Percentiles rank a stretch among this genome's conserved stretches.
Evolutionary conservation across 768 basidiomycete species (phyloP).

Genomic region (Lactifluus pinguis): DNA sequence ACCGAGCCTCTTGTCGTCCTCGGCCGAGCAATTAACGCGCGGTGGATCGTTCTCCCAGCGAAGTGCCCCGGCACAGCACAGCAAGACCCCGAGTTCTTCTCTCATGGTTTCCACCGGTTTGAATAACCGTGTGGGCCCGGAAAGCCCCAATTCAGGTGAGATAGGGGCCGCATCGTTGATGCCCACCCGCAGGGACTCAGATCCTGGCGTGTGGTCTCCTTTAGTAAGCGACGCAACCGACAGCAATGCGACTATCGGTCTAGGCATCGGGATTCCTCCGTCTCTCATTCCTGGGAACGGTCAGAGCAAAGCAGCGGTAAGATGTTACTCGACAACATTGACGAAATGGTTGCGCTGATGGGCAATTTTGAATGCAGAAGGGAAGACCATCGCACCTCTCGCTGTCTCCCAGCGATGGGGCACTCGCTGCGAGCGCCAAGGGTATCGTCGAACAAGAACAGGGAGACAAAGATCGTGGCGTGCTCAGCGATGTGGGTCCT

Average conservation of each 20-base stretch:
- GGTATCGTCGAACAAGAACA: constrained; percentile 25
- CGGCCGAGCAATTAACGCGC: constrained; percentile 27
- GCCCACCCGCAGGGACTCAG: constrained; percentile 4
- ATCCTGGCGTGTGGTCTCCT: constrained; percentile 7
- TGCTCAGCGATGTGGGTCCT: constrained; percentile 58
- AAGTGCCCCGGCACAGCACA: constrained; percentile 12
- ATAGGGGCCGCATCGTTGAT: background rate
- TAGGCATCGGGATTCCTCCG: constrained; percentile 26
- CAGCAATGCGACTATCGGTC: constrained; percentile 20
- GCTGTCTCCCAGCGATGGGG: constrained; percentile 55
- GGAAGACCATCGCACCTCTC: constrained; percentile 42
- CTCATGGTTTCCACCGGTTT: constrained; percentile 21
- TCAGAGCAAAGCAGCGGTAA: background rate
- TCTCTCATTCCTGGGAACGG: background rate
- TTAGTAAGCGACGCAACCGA: constrained; percentile 6
- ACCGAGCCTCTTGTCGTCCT: constrained; percentile 43
- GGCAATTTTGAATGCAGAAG: constrained; percentile 26
- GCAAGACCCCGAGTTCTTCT: constrained; percentile 18
- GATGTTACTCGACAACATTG: background rate
- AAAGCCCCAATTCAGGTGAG: constrained; percentile 26
- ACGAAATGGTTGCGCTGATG: background rate
- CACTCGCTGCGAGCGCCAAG: constrained; percentile 36
- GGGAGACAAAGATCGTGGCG: constrained; percentile 45
- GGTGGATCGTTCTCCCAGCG: constrained; percentile 29
- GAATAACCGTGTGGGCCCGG: constrained; percentile 23